phyloP scores from a whole-genome alignment of 352 stramenopile species.

The Phytophthora tubulina region DNA sequence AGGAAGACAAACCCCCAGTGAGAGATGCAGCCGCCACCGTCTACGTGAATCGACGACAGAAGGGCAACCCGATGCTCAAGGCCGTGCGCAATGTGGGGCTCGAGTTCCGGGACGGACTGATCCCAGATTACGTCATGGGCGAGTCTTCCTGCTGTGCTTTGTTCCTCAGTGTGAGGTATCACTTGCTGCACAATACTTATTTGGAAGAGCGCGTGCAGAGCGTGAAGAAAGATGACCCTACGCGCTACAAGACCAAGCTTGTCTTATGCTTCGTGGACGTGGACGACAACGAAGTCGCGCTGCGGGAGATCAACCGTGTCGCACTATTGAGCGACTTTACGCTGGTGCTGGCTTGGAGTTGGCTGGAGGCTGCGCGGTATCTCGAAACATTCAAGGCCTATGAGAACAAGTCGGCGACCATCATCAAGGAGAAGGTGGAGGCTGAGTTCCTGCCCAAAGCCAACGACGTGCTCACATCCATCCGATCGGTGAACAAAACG shows the following conservation, averaged over 20 bases:
- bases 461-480: conserved; percentile 91
- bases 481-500: conserved; percentile 96
- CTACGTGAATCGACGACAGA: conserved; percentile 88
- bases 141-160: conserved; percentile 89
- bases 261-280: conserved; percentile 96
- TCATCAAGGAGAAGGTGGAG: conserved; percentile 96
- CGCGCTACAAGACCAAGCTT: conserved; percentile 89
- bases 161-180: conserved; percentile 92
- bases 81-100: conserved; percentile 94
- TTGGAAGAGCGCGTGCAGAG: conserved; percentile 92
- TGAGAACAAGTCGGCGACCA: conserved; percentile 94
- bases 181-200: conserved; percentile 91
- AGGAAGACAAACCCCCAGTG: conserved; percentile 17
- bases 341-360: conserved; percentile 94
- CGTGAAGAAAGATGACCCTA: conserved; percentile 79
- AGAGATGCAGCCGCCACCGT: conserved; percentile 69
- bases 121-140: conserved; percentile 95
- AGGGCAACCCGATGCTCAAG: conserved; percentile 94
- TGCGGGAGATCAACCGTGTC: conserved; percentile 95
- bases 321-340: conserved; percentile 93
- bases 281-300: conserved; percentile 93
- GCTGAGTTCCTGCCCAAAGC: conserved; percentile 92
- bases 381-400: conserved; percentile 97
- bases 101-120: conserved; percentile 91
- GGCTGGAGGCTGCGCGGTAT: conserved; percentile 95